phyloP scores from a whole-genome alignment of 495 filamentous ascomycete species.

The Talaromyces ruber region DNA sequence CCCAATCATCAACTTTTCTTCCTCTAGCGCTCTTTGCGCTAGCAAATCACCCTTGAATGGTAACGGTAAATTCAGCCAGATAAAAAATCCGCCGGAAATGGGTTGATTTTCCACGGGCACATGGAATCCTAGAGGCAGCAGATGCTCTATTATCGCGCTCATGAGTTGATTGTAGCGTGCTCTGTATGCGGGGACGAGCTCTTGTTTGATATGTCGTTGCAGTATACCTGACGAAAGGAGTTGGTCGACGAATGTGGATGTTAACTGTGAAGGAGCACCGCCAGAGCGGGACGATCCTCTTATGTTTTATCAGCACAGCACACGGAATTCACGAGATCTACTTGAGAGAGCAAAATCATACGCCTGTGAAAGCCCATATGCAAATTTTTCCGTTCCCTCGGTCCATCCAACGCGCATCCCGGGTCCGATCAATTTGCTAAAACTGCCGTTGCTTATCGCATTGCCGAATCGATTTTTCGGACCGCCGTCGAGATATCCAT shows the following conservation, averaged over 20 bases:
- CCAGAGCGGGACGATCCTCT: slow-evolving; percentile 63
- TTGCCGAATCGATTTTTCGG: slow-evolving; percentile 59
- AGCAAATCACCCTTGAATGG: slow-evolving; percentile 44
- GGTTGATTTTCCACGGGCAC: slow-evolving; percentile 25
- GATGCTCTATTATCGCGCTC: slow-evolving; percentile 41
- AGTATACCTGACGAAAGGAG: slow-evolving; percentile 45
- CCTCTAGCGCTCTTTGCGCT: slow-evolving; percentile 38
- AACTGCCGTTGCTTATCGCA: slow-evolving; percentile 70
- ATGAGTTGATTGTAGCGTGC: slow-evolving; percentile 46
- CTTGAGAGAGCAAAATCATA: slow-evolving; percentile 23
- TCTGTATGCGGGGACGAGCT: slow-evolving; percentile 45
- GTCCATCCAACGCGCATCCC: slow-evolving; percentile 77
- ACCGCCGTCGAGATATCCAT: slow-evolving; percentile 50
- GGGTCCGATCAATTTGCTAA: slow-evolving; percentile 77
- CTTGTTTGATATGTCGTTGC: slow-evolving; percentile 38
- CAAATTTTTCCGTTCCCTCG: slow-evolving; percentile 61
- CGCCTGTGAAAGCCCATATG: slow-evolving; percentile 57
- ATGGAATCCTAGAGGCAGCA: slow-evolving; percentile 51
- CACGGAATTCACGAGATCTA: not conserved
- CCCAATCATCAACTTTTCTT: slow-evolving; percentile 55
- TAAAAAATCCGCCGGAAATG: slow-evolving; percentile 64
- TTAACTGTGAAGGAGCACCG: slow-evolving; percentile 66
- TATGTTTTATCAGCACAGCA: slow-evolving; percentile 17
- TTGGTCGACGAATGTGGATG: slow-evolving; percentile 54
- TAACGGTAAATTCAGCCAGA: slow-evolving; percentile 62